Base-by-base conservation (phyloP, 208 protist genomes). In the Leishmania mexicana region DNA sequence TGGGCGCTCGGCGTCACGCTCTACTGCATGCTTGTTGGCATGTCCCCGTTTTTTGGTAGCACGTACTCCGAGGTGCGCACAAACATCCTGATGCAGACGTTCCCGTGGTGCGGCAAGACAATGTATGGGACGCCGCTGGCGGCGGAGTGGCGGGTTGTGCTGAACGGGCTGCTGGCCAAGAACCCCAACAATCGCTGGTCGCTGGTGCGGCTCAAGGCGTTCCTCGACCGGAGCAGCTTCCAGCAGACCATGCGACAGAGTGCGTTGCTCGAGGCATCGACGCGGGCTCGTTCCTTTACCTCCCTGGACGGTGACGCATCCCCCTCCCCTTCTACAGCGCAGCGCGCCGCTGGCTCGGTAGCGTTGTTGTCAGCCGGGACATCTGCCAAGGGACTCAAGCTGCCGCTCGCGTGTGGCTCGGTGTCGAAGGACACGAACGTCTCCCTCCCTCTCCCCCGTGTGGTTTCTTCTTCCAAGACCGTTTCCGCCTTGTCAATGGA, bases 1-100 rank as follows among this genome's bases (percentile, higher is more conserved):
- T 97, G 94, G 94, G 93, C 94, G 0, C 84, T 97, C 15, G 94
- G 94, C 47, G 86, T 95, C 57, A 98, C 95, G 0, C 76, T 98
- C 11, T 98, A 95, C 85, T 89, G 89, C 73, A 91, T 97, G 84
- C 84, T 98, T 6, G 75, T 94, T 70, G 95, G 95, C 45, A 76
- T 82, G 45, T 79, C 92, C 0, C 95, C 95, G 38, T 98, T 96
- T 73, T 75, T 76, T 7, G 94, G 94, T 45, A 75, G 64, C 24
- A 80, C 54, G 28, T 92, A 94, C 74, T 19, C 79, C 5, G 86
- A 93, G 53, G 81, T 95, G 74, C 65, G 85, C 3, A 49, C 76
- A 8, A 85, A 80, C 77, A 91, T 98, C 24, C 75, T 81, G 35
- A 74, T 82, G 49, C 60, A 87, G 51, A 24, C 19, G 21, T 89